Conservation (phyloP, 805 yeast species). For the Ogataea angusta region DNA sequence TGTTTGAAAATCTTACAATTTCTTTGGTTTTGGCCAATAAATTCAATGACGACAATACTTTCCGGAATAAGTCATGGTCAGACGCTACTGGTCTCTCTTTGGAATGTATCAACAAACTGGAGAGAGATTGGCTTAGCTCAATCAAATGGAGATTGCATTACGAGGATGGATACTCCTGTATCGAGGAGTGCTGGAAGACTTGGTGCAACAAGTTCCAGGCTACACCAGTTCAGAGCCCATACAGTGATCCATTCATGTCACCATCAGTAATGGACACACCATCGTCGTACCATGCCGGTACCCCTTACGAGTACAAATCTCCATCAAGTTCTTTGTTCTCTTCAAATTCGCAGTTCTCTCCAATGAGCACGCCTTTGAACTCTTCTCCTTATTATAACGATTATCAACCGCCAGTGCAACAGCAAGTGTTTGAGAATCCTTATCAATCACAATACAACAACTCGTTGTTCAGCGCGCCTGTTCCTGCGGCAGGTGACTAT, state of each 20-base stretch:
- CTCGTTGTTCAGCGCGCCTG: conserved; percentile 11
- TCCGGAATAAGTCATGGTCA: conserved; percentile 92
- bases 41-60: conserved; percentile 94
- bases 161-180: conserved; percentile 30
- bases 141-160: conserved; percentile 33
- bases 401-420: conserved; percentile 17
- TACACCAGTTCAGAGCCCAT: conserved; percentile 8
- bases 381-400: conserved; percentile 27
- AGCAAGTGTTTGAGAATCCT: conserved; percentile 26
- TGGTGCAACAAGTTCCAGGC: conserved; percentile 33
- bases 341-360: conserved; percentile 24
- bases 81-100: conserved; percentile 86
- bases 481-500: conserved; percentile 12
- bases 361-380: conserved; percentile 21
- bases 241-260: conserved; percentile 9
- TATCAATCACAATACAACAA: conserved; percentile 23
- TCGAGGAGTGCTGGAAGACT: conserved; percentile 36
- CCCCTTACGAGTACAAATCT: conserved; percentile 18
- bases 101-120: conserved; percentile 57
- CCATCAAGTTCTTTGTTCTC: conserved; percentile 23
- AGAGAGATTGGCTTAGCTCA: conserved; percentile 46
- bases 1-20: conserved; percentile 58
- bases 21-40: conserved; percentile 85
- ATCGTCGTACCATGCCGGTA: conserved; percentile 4
- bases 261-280: conserved; percentile 10